A percentile compares a stretch with the other conserved stretches of the same genome.
phyloP scores from a whole-genome alignment of 2,329 filamentous ascomycete genomes.

The Curvularia sp. region DNA sequence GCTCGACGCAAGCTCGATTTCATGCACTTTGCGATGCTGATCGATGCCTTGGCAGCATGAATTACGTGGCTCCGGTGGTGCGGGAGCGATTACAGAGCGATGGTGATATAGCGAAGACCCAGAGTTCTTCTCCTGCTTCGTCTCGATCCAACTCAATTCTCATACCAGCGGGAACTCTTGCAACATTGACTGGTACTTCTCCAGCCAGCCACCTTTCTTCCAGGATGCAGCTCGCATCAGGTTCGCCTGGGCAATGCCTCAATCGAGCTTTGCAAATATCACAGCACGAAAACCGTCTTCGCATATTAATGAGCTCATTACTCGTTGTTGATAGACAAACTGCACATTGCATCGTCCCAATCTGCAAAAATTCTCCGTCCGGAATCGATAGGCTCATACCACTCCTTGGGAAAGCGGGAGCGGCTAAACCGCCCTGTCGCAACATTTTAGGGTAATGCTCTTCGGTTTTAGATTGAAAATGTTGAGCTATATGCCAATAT shows the following conservation, averaged over 20 bases:
- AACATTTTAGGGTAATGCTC: background rate
- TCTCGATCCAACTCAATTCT: background rate
- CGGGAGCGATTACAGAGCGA: background rate
- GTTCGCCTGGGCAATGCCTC: background rate
- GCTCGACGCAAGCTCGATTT: background rate
- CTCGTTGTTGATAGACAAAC: background rate
- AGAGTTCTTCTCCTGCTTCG: background rate
- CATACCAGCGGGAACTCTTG: background rate
- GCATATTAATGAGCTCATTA: background rate
- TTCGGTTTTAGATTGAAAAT: background rate
- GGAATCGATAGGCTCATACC: background rate
- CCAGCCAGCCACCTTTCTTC: background rate
- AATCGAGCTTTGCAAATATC: background rate
- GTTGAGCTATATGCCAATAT: background rate
- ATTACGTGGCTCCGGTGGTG: background rate
- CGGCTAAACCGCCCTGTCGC: slow-evolving; percentile 1
- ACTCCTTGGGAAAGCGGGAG: background rate
- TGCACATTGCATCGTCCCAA: background rate
- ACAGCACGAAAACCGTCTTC: background rate
- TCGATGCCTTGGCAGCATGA: background rate
- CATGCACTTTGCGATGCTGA: background rate
- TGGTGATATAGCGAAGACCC: too few relatives aligned
- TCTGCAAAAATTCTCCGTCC: background rate
- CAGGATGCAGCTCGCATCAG: background rate
- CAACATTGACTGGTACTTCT: background rate